Base-by-base conservation (phyloP, 805 yeast species). In the Kuraishia molischiana region DNA sequence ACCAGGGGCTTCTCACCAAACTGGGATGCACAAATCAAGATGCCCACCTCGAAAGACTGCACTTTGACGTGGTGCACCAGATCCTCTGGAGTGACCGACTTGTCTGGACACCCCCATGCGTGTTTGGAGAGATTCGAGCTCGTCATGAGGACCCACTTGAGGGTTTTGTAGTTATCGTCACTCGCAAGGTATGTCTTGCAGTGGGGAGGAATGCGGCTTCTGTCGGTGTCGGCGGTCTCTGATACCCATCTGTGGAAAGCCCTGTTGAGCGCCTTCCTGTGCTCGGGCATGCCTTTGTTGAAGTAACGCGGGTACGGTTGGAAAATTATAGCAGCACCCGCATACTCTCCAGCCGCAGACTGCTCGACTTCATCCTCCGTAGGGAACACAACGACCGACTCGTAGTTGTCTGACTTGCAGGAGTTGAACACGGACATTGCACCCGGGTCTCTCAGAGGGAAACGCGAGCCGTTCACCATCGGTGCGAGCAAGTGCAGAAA, bases 71-170 rank as follows among this genome's bases (percentile, higher is more conserved):
- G 48, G n/a, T 66, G 39, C 39, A n/a, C 48, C 48, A n/a, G 42
- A 44, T 3, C 47, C 44, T 19, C 55, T 38, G 29, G 52, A 46
- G 26, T 8, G 10, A 22, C 10, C 8, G 8, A 5, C 17, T 28
- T 28, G 6, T 14, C 17, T 13, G 61, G 59, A 4, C 51, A 58
- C 0, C 95, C 95, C 95, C 95, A 85, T 1, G 95, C 95, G 42
- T 75, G 81, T 38, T 73, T 73, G 24, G 89, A 79, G 30, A 84
- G 49, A 50, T 85, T 85, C 24, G 85, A 82, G 35, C 87, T 79
- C 0, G 92, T 82, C 51, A 82, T 63, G 4, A 82, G 53, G 15
- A 78, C 68, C 94, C 95, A 85, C 36, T 72, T 68, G 4, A 82
- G 51, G 2, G 72, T 58, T 26, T 56, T 47, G 54, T 69, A 73